phyloP scores from a whole-genome alignment of 805 yeast species.

The Kazachstania bromeliacearum region DNA sequence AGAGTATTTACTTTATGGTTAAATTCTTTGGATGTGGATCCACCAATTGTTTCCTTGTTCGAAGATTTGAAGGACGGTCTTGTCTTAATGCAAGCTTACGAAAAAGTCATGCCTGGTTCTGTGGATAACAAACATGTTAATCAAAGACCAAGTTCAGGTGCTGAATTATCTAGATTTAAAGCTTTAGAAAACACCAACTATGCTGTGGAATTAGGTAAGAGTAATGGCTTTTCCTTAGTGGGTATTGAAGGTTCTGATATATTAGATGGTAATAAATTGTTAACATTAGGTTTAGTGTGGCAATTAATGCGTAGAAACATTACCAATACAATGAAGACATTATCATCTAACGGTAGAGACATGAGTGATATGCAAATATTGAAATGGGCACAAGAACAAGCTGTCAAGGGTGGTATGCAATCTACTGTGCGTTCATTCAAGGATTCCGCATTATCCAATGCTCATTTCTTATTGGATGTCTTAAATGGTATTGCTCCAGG shows the following conservation, averaged over 20 bases:
- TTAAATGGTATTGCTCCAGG: constrained; percentile 94
- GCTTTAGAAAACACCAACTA: constrained; percentile 96
- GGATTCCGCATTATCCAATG: constrained; percentile 67
- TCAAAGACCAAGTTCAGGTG: constrained; percentile 68
- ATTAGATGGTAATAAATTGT: constrained; percentile 80
- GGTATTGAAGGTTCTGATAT: constrained; percentile 98
- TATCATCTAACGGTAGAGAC: constrained; percentile 65
- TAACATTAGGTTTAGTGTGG: constrained; percentile 93
- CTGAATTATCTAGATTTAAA: constrained; percentile 79
- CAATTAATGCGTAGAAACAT: constrained; percentile 97
- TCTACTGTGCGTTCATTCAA: constrained; percentile 72
- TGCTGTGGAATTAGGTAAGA: constrained; percentile 94
- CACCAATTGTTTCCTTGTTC: constrained; percentile 82
- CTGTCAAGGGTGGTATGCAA: constrained; percentile 71
- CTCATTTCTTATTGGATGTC: constrained; percentile 79
- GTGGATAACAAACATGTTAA: constrained; percentile 74
- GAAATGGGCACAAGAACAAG: constrained; percentile 89
- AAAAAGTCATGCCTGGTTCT: constrained; percentile 90
- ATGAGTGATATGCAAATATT: constrained; percentile 78
- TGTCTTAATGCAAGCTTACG: constrained; percentile 82
- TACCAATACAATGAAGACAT: constrained; percentile 64
- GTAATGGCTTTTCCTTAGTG: constrained; percentile 83
- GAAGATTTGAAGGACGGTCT: constrained; percentile 94
- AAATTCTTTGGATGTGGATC: constrained; percentile 91
- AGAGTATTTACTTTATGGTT: constrained; percentile 97